phyloP scores from a whole-genome alignment of 108 stramenopile species.

The Stephanodiscus minutulus region DNA sequence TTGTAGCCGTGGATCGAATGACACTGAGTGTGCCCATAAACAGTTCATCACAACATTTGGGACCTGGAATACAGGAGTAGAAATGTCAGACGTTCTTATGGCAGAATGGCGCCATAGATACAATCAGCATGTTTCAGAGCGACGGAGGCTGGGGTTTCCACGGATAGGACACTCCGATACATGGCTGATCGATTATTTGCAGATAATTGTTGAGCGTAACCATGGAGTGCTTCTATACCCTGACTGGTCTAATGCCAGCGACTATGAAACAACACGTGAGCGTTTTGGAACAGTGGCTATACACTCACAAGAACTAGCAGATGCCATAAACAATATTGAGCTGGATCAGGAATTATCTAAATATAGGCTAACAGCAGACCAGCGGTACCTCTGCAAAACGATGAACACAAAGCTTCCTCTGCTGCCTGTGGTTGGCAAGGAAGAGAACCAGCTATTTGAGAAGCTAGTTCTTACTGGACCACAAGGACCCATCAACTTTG shows the following conservation, averaged over 20 bases:
- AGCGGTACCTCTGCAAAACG: slow-evolving; percentile 16
- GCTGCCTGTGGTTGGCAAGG: slow-evolving; percentile 12
- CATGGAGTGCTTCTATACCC: slow-evolving; percentile 25
- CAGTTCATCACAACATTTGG: slow-evolving; percentile 25
- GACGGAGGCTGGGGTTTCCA: slow-evolving; percentile 20
- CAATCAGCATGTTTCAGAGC: slow-evolving; percentile 29
- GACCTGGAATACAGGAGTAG: slow-evolving; percentile 28
- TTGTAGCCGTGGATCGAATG: slow-evolving; percentile 28
- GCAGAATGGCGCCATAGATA: slow-evolving; percentile 24
- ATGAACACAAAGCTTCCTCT: slow-evolving; percentile 17
- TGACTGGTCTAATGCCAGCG: slow-evolving; percentile 41
- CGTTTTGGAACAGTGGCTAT: slow-evolving; percentile 30
- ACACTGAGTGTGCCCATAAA: slow-evolving; percentile 34
- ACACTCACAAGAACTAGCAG: slow-evolving; percentile 3
- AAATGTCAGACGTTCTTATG: slow-evolving; percentile 22
- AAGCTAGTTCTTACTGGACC: not conserved
- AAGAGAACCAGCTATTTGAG: slow-evolving; percentile 6
- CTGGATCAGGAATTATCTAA: slow-evolving; percentile 6
- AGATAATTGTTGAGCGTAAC: slow-evolving; percentile 26
- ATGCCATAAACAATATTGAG: slow-evolving; percentile 4
- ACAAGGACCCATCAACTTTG: slow-evolving; percentile 10
- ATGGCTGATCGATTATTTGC: slow-evolving; percentile 32
- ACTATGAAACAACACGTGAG: slow-evolving; percentile 28
- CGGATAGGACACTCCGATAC: slow-evolving; percentile 31
- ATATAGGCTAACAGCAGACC: slow-evolving; percentile 22